phyloP scores from a whole-genome alignment of 352 stramenopile genomes.

The Phytophthora lateralis region DNA sequence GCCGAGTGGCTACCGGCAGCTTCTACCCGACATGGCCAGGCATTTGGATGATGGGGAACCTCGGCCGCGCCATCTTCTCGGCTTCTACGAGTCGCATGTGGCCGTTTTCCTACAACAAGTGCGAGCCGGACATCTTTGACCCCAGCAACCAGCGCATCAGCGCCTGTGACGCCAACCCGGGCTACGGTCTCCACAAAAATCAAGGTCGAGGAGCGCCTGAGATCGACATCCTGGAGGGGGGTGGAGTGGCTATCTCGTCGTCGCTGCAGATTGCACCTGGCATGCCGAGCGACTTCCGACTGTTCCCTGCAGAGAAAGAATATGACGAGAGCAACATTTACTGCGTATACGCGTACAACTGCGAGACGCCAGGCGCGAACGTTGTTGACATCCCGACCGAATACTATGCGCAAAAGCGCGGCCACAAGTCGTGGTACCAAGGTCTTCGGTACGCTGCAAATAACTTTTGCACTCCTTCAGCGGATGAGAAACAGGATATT shows the following conservation, averaged over 20 bases:
- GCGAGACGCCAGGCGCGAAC: constrained; percentile 57
- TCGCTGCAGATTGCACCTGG: constrained; percentile 89
- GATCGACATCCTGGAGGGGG: constrained; percentile 95
- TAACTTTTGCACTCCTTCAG: constrained; percentile 41
- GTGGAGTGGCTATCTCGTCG: constrained; percentile 78
- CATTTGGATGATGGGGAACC: too few species aligned
- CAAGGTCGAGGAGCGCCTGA: constrained; percentile 90
- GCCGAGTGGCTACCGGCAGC: constrained; percentile 51
- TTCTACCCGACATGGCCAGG: constrained; percentile 89
- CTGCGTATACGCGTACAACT: constrained; percentile 51
- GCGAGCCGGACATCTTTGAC: constrained; percentile 56
- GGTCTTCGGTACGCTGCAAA: constrained; percentile 55
- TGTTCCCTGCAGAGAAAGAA: constrained; percentile 46
- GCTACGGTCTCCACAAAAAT: constrained; percentile 88
- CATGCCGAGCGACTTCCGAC: constrained; percentile 57
- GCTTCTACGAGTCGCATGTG: constrained; percentile 80
- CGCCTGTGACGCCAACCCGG: constrained; percentile 88
- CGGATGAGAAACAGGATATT: constrained; percentile 27
- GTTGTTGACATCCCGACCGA: constrained; percentile 45
- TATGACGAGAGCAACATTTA: constrained; percentile 30
- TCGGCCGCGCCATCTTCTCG: too few species aligned
- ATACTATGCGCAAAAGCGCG: constrained; percentile 40
- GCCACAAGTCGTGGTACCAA: constrained; percentile 60
- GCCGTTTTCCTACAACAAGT: constrained; percentile 94
- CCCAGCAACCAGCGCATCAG: constrained; percentile 52